Percentiles rank a stretch among this genome's conserved stretches.
Evolutionary conservation across 192 early-diverging fungal genomes (phyloP).

Genomic region (Linnemannia exigua): DNA sequence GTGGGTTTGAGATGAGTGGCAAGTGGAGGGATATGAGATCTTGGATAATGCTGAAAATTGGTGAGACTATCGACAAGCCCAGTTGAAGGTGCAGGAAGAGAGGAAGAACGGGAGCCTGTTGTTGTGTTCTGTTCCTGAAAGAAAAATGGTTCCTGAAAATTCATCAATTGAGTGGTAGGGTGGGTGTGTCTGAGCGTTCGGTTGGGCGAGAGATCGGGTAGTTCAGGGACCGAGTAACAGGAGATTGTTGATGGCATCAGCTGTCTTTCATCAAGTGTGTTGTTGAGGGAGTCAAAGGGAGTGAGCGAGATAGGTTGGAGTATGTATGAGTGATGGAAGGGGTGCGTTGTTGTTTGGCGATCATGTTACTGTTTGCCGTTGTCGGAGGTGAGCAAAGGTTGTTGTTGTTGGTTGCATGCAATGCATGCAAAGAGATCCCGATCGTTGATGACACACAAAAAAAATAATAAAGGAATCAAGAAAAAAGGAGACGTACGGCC

Average conservation of each 20-base stretch:
- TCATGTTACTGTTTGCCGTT: not conserved
- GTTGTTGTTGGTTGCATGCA: not conserved
- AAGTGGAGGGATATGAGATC: not conserved
- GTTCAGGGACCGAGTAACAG: not conserved
- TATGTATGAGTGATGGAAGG: not conserved
- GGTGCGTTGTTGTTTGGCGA: not conserved
- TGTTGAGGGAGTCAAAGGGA: not conserved
- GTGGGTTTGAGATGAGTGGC: not conserved
- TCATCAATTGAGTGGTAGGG: not conserved
- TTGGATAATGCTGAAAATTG: not conserved
- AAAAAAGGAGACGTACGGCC: constrained; percentile 79
- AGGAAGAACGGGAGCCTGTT: not conserved
- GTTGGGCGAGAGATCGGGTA: not conserved
- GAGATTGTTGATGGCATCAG: not conserved
- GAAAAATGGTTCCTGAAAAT: not conserved
- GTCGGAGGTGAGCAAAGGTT: not conserved
- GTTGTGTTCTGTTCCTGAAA: not conserved
- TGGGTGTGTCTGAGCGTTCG: not conserved
- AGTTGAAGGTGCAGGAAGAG: not conserved
- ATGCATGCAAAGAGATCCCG: not conserved
- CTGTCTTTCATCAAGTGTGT: not conserved
- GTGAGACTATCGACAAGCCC: not conserved
- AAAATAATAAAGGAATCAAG: not conserved
- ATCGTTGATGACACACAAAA: not conserved
- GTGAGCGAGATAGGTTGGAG: not conserved